Evolutionary conservation across 2,329 filamentous ascomycete genomes (phyloP).

Genomic region (Blastomyces gilchristii): DNA sequence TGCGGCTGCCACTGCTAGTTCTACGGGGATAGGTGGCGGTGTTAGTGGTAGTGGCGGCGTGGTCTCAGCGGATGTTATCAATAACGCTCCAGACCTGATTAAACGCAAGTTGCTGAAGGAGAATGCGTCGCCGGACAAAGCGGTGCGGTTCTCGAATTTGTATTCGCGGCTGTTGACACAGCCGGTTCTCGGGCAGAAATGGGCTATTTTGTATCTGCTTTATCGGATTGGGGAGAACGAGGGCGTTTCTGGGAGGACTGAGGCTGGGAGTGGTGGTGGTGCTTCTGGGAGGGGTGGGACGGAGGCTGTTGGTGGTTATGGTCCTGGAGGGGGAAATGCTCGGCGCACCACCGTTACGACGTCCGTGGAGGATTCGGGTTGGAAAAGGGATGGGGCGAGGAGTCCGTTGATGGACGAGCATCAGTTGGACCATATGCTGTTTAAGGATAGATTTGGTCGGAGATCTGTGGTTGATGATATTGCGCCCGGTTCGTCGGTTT

Average conservation of each 20-base stretch:
- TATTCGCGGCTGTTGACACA: conserved; percentile 84
- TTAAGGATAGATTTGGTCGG: conserved; percentile 20
- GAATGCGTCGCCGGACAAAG: conserved; percentile 62
- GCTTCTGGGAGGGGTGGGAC: background rate
- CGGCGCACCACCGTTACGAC: conserved; percentile 3
- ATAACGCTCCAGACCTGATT: conserved; percentile 87
- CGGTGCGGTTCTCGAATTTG: conserved; percentile 77
- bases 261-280: conserved; percentile 19
- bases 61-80: conserved; percentile 45
- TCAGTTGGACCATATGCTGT: conserved; percentile 30
- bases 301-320: background rate
- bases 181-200: conserved; percentile 88
- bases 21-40: conserved; percentile 18
- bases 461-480: conserved; percentile 19
- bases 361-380: background rate
- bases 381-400: conserved; percentile 17
- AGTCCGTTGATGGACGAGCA: conserved; percentile 33
- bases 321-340: background rate
- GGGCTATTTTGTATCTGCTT: conserved; percentile 87
- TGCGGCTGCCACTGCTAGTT: conserved; percentile 13
- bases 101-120: conserved; percentile 75
- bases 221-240: conserved; percentile 64
- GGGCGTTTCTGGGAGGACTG: background rate
- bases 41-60: conserved; percentile 11
- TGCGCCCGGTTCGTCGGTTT: conserved; percentile 34